phyloP scores from a whole-genome alignment of 768 basidiomycete genomes.

The Tephrocybe sp. region DNA sequence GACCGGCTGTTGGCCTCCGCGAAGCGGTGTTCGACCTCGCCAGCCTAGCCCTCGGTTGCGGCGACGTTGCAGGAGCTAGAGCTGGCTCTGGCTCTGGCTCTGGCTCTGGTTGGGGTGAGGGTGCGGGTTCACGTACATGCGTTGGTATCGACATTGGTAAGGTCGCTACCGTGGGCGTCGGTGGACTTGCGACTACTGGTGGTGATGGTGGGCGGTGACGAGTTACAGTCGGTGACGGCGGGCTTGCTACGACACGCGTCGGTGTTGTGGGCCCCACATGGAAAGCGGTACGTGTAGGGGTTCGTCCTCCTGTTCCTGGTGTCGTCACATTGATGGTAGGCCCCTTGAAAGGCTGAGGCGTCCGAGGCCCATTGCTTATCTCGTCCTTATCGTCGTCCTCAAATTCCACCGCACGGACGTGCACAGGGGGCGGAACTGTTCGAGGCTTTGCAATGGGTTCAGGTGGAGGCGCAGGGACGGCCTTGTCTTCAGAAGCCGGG shows the following conservation, averaged over 20 bases:
- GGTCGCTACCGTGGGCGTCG: background rate
- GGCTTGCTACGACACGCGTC: too few species aligned
- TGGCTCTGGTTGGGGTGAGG: background rate
- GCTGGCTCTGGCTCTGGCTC: slow-evolving; percentile 1
- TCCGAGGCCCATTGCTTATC: slow-evolving; percentile 4
- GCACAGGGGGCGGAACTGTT: slow-evolving; percentile 3
- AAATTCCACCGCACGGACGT: background rate
- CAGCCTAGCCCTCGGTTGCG: slow-evolving; percentile 9
- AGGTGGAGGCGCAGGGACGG: slow-evolving; percentile 1
- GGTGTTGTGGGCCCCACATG: background rate
- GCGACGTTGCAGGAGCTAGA: slow-evolving; percentile 8
- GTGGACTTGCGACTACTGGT: background rate
- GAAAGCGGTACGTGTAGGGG: background rate
- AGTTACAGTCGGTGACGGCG: slow-evolving; percentile 7
- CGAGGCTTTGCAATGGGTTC: slow-evolving; percentile 8
- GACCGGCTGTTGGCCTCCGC: slow-evolving; percentile 11
- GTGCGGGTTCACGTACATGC: background rate
- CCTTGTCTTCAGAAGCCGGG: slow-evolving; percentile 2
- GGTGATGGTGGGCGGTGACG: too few species aligned
- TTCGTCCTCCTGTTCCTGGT: slow-evolving; percentile 5
- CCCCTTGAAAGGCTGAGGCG: slow-evolving; percentile 13
- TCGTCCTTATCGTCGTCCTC: background rate
- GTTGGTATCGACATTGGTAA: background rate
- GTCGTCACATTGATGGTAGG: slow-evolving; percentile 11
- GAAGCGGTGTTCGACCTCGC: slow-evolving; percentile 8